Base-by-base conservation (phyloP, 1,284 basidiomycete species). In the Marasmius sp. region DNA sequence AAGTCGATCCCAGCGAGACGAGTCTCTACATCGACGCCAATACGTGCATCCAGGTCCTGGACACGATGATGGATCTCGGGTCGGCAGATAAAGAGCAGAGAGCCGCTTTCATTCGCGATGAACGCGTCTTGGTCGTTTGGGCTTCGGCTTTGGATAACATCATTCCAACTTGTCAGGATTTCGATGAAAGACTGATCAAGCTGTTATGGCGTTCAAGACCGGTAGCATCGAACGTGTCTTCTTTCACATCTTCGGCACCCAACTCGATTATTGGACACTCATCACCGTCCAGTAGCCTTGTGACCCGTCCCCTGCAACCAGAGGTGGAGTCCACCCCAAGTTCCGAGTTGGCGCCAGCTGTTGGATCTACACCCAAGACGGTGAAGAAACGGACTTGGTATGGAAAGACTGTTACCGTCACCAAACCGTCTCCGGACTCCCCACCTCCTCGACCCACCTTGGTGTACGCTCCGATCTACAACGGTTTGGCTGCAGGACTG, bases 91-190 rank as follows among this genome's bases (percentile, higher is more conserved):
- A 89, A 76, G 91, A 93, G 65, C 92, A 95, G 70, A 87, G 86
- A 66, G 93, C 92, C 14, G 92, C 92, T 0, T 95, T 95, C 71
- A 85, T 95, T 69, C 85, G 92, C 51, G 87, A 89, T 71, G 92
- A 95, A 70, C 85, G 89, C 51, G 88, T 92, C 5, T 79, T 95
- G 54, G 82, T 93, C 61, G 85, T 94, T 64, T 95, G 93, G 93
- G 86, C 88, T 20, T 89, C 93, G 68, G 81, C 84, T 1, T 81
- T 94, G 51, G 89, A 91, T 66, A 79, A 77, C 63, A 91, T 94
- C 70, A 84, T 93, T 55, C 87, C 89, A 20, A 85, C 81, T 10
- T 87, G 84, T 69, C 81, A 83, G 52, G 89, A 91, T 64, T 87
- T 95, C 64, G 92, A 95, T 66, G 89, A 92, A 62, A 83, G 88